These are phyloP conservation scores for Trichoderma arundinaceum DNA, from an alignment of 2,329 filamentous ascomycete species.

Conservation along the genomic window DNA sequence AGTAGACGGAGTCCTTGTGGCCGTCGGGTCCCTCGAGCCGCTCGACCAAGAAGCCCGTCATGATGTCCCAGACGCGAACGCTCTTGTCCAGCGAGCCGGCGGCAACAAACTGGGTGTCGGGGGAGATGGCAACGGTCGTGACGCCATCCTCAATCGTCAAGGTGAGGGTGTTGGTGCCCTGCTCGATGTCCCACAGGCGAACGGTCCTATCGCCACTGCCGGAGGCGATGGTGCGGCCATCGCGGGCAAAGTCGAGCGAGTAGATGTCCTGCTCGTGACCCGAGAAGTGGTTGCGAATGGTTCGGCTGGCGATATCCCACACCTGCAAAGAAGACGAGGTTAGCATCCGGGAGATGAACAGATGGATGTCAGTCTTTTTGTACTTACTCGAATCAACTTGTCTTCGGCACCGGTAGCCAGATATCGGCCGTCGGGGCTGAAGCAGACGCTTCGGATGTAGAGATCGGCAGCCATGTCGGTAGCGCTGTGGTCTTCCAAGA, in stretches of 20 bases:
- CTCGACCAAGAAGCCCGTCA: slow-evolving; percentile 83
- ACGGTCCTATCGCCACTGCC: slow-evolving; percentile 95
- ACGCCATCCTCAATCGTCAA: slow-evolving; percentile 96
- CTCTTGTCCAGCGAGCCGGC: slow-evolving; percentile 97
- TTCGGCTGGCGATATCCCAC: slow-evolving; percentile 86
- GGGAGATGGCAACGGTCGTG: slow-evolving; percentile 95
- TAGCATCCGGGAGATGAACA: neutral
- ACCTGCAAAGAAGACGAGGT: slow-evolving; percentile 63
- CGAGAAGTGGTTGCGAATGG: slow-evolving; percentile 90
- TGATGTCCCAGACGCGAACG: slow-evolving; percentile 94
- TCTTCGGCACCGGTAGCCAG: slow-evolving; percentile 96
- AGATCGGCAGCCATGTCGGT: slow-evolving; percentile 83
- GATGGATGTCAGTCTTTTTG: neutral
- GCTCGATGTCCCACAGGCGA: slow-evolving; percentile 93
- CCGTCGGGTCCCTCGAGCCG: slow-evolving; percentile 91
- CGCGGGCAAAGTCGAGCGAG: slow-evolving; percentile 91
- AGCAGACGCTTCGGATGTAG: slow-evolving; percentile 97
- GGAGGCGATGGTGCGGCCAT: slow-evolving; percentile 92
- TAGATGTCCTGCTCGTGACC: slow-evolving; percentile 99
- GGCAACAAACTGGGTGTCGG: slow-evolving; percentile 90
- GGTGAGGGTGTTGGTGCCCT: slow-evolving; percentile 79
- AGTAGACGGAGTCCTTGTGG: slow-evolving; percentile 97
- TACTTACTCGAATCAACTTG: slow-evolving; percentile 87
- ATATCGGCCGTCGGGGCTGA: slow-evolving; percentile 93
- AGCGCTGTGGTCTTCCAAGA: slow-evolving; percentile 85